Percentiles rank a stretch among this genome's conserved stretches.
These are phyloP conservation scores for Umbilicaria muhlenbergii DNA, from an alignment of 495 filamentous ascomycete species.

Conservation along the genomic window DNA sequence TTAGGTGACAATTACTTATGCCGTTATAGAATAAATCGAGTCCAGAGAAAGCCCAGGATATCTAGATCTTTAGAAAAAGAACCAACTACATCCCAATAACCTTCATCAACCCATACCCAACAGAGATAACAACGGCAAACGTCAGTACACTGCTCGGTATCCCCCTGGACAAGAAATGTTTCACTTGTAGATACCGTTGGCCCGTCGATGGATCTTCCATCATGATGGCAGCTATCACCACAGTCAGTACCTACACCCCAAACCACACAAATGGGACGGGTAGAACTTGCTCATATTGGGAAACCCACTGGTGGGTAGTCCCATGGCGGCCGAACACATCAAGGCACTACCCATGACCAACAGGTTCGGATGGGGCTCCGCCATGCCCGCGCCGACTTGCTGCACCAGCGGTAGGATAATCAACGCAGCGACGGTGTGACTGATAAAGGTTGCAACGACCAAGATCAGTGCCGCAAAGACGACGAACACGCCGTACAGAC, in stretches of 20 bases:
- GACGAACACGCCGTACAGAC: conserved; percentile 73
- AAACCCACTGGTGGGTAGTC: conserved; percentile 85
- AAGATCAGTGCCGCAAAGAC: conserved; percentile 77
- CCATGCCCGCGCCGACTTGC: conserved; percentile 69
- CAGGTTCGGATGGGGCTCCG: conserved; percentile 81
- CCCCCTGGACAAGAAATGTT: conserved; percentile 84
- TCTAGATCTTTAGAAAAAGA: neutral
- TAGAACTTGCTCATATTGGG: conserved; percentile 94
- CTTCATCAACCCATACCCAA: conserved; percentile 80
- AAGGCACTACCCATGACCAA: conserved; percentile 73
- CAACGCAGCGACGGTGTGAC: conserved; percentile 88
- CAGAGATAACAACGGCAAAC: conserved; percentile 65
- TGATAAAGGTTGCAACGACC: conserved; percentile 95
- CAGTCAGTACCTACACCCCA: neutral
- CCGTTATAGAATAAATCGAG: too few species aligned
- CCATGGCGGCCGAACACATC: conserved; percentile 69
- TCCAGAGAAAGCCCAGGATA: too few species aligned
- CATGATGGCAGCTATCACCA: conserved; percentile 77
- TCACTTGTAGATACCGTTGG: conserved; percentile 79
- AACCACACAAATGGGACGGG: neutral
- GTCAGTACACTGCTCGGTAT: conserved; percentile 72
- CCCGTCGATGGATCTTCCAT: conserved; percentile 89
- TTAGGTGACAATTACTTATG: too few species aligned
- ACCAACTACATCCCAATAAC: conserved; percentile 48
- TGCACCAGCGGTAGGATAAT: conserved; percentile 88